Base-by-base conservation (phyloP, 108 stramenopile species). In the Stephanodiscus minutulus region DNA sequence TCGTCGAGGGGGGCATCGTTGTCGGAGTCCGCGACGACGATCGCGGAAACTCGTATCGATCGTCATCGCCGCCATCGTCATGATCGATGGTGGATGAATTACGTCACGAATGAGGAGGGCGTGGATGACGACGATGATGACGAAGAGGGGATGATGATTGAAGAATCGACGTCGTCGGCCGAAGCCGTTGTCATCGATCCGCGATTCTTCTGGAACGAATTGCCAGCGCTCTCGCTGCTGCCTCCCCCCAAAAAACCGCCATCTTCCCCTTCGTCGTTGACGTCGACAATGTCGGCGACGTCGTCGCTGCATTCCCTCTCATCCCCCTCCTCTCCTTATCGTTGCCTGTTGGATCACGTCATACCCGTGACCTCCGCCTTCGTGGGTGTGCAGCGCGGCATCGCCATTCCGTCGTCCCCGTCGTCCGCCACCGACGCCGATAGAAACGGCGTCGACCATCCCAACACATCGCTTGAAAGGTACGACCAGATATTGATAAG, bases 121-220 rank as follows among this genome's bases (percentile, higher is more conserved):
- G 5, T 15, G 35, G 17, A 47, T 48, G 35, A 12, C 65, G 67
- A 33, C 68, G 36, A 49, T 17, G 48, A 49, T 49, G 13, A 13
- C 20, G 20, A 24, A 1, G 24, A 52, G 7, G 50, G 18, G 1
- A n/a, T 0, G 50, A 13, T 4, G 50, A 1, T 12, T 52, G 50
- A 20, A 11, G 52, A 20, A 27, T 21, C 33, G 27, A 15, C 17
- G 27, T 10, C 0, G 33, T 27, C 22, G 29, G 2, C n/a, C 7
- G 53, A 1, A 54, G 53, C 20, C 18, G 22, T 54, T 20, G 22
- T 18, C 53, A 22, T 58, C 33, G 96, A 98, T 81, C 61, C 81
- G 20, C 90, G 96, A 12, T 98, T 97, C 81, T 96, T 98, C 79
- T 98, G 97, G 97, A 98, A 98, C 71, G 85, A 93, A 77, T 72